Conservation (phyloP, 2,329 filamentous ascomycete genomes). For the Alternaria gansuensis region DNA sequence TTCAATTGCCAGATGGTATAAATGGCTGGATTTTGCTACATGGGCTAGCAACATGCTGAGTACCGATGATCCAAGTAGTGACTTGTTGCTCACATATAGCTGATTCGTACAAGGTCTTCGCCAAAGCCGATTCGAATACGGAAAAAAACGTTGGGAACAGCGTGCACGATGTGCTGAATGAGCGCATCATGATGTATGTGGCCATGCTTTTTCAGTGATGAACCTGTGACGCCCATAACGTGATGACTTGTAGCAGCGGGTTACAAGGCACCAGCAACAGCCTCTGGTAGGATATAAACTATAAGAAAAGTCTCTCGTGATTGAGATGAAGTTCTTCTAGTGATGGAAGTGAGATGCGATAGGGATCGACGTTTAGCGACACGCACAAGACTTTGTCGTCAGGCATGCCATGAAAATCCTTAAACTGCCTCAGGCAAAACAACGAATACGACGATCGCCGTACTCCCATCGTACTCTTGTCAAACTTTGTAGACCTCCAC, state of each 20-base stretch:
- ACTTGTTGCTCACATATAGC: no score
- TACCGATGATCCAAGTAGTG: no score
- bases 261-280: not conserved
- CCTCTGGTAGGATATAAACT: not conserved
- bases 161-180: not conserved
- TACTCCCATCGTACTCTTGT: not conserved
- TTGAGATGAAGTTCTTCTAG: not conserved
- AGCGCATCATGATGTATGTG: not conserved
- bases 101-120: no score
- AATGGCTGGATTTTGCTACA: no score
- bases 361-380: not conserved
- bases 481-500: not conserved
- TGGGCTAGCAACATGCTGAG: no score
- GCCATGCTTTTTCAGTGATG: not conserved
- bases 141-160: not conserved
- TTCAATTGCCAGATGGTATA: no score
- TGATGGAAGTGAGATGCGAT: not conserved
- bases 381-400: not conserved
- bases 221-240: not conserved
- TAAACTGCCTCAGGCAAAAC: not conserved
- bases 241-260: no score
- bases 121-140: not conserved
- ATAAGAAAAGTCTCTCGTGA: not conserved
- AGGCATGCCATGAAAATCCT: not conserved
- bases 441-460: not conserved